Base-by-base conservation (phyloP, 768 basidiomycete species). In the Russula griseocarnosa region DNA sequence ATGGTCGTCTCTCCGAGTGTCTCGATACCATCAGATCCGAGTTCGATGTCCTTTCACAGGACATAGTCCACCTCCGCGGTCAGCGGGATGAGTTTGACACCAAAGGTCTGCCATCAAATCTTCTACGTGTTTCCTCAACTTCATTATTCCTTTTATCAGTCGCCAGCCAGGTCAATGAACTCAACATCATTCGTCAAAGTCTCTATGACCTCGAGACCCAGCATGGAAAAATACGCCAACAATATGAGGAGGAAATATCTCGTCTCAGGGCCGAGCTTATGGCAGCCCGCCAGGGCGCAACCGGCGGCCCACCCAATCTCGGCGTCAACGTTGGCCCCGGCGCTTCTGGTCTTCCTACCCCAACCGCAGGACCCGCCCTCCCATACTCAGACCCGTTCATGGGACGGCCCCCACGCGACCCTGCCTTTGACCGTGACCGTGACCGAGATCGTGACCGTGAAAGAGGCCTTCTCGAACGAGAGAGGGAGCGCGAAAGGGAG, bases 191-290 rank as follows among this genome's bases (percentile, higher is more conserved):
- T 70, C 85, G 94, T 40, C 88, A 93, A 71, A 85, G 90, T 2
- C 80, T 98, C 13, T 95, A 94, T 72, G 94, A 98, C 68, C 86
- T 99, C 60, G 96, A 99, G 73, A 78, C 85, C 0, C 88, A 90
- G 66, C 94, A 98, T 69, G 82, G 81, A 66, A 92, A 94, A 79
- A 85, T 93, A 58, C 83, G 93, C 38, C 84, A 88, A 65, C 86
- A 88, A 71, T 96, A 92, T 70, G 94, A 97, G 71, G 87, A 90
- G 2, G 94, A 97, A 68, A 78, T 96, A 61, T 76, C 78, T 6
- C 81, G 87, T 36, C 81, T 93, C 14, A 82, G 92, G 28, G 76
- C 82, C 4, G 90, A 93, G 71, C 77, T 90, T 38, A 81, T 87
- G 62, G 76, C 81, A 2, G 71, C 79, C 26, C 81, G 84, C 46